phyloP scores from a whole-genome alignment of 2,329 filamentous ascomycete species.

The Hypoxylon sp. region DNA sequence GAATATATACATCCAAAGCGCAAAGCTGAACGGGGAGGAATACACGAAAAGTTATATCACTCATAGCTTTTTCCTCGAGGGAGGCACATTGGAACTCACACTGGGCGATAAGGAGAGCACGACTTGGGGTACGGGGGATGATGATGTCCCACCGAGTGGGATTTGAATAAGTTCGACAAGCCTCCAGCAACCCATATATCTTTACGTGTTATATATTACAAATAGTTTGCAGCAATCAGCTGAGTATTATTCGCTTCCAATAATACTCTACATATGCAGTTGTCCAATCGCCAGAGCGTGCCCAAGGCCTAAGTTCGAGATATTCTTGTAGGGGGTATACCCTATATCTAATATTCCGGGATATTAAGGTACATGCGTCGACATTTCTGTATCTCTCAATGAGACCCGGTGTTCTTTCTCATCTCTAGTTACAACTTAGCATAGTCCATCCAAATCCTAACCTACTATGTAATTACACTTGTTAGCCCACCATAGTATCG shows the following conservation, averaged over 20 bases:
- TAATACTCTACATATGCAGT: neutral
- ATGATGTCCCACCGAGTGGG: constrained; percentile 70
- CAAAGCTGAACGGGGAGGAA: constrained; percentile 67
- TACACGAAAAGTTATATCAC: constrained; percentile 75
- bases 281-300: neutral
- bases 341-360: neutral
- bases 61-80: constrained; percentile 74
- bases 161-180: constrained; percentile 44
- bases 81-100: constrained; percentile 71
- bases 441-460: too few species aligned
- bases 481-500: too few species aligned
- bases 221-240: neutral
- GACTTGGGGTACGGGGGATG: constrained; percentile 68
- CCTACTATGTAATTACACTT: too few species aligned
- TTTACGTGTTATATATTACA: neutral
- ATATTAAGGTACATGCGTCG: neutral
- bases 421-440: too few species aligned
- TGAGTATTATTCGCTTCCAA: neutral
- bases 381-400: too few species aligned
- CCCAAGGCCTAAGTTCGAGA: neutral
- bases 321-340: neutral
- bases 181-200: constrained; percentile 10
- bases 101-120: constrained; percentile 69
- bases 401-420: too few species aligned
- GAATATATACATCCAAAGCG: constrained; percentile 73